These are phyloP conservation scores for Helianthus tuberosus DNA, from an alignment of 129 eudicot species.

Conservation along the genomic window DNA sequence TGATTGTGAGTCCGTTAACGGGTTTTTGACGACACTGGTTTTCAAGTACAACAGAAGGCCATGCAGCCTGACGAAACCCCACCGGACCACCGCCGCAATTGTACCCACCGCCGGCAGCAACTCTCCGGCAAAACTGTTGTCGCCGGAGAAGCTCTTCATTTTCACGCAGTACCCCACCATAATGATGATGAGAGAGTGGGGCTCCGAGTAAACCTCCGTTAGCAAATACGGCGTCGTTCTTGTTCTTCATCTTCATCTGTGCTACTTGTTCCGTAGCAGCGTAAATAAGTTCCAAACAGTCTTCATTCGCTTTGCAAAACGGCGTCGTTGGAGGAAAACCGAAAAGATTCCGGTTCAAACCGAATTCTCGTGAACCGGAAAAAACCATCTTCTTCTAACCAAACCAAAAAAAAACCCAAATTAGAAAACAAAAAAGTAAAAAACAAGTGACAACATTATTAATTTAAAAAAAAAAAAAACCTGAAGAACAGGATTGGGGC, in stretches of 20 bases:
- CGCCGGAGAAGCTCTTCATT: constrained; percentile 11
- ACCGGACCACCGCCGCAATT: constrained; percentile 21
- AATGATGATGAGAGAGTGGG: constrained; percentile 2
- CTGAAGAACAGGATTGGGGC: constrained; percentile 18
- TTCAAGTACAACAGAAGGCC: constrained; percentile 37
- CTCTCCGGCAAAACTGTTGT: constrained; percentile 25
- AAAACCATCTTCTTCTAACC: constrained; percentile 34
- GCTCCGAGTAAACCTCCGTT: constrained; percentile 8
- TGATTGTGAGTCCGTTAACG: background rate
- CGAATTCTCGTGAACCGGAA: constrained; percentile 63
- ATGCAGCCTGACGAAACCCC: constrained; percentile 41
- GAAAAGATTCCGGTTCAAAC: constrained; percentile 45
- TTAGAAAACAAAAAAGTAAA: background rate
- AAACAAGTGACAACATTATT: too few relatives aligned
- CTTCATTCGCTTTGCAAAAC: constrained; percentile 20
- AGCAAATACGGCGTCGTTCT: constrained; percentile 18
- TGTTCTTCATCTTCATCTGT: background rate
- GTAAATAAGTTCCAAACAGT: constrained; percentile 53
- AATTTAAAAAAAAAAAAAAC: constrained; percentile 16
- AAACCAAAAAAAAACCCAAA: background rate
- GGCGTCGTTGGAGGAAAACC: constrained; percentile 59
- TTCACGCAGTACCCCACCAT: background rate
- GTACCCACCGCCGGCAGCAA: constrained; percentile 12
- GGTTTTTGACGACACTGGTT: constrained; percentile 19
- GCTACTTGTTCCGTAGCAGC: constrained; percentile 59